Base-by-base conservation (phyloP, 2,329 filamentous ascomycete genomes). In the Colletotrichum melonis region DNA sequence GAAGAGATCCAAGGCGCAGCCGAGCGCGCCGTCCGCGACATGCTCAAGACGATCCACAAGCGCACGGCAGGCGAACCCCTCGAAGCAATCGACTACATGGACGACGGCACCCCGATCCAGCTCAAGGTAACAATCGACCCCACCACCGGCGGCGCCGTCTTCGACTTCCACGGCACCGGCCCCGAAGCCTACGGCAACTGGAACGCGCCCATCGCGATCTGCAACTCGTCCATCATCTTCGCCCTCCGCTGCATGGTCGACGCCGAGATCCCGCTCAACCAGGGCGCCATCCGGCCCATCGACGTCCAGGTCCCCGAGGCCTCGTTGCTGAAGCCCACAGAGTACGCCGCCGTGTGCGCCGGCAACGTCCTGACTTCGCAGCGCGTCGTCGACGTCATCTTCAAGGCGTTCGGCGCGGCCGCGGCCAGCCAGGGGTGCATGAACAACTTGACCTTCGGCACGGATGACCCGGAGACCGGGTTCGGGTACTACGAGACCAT, bases 401-500 rank as follows among this genome's bases (percentile, higher is more conserved):
- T 95, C 57, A 93, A 92, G 76, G 93, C 92, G 1, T 95, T 95
- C 86, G 86, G 88, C 64, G 93, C 93, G 1, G 94, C 92, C 69
- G 92, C 93, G 1, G 94, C 93, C 2, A 91, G 88, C 0, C 94
- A 95, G 76, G 94, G 93, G n/a, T 92, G 93, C 78, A 93, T 91
- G 80, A 95, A 95, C 82, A 95, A 95, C 78, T 85, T 95, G 14
- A 95, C 93, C 1, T 95, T 95, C 77, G 93, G 93, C 66, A 94
- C 94, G 77, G 91, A 91, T 24, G 82, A 81, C 3, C 59, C 66
- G 1, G 74, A 74, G 59, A 72, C 68, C 22, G 94, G 94, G 0
- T 97, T 97, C 79, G 94, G 94, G 12, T 97, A 96, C 85, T 96
- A 96, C 81, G 94, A 97, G 82, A 96, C 94, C 8, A 95, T 97